Base-by-base conservation (phyloP, 495 filamentous ascomycete genomes). In the Thozetella sp. region DNA sequence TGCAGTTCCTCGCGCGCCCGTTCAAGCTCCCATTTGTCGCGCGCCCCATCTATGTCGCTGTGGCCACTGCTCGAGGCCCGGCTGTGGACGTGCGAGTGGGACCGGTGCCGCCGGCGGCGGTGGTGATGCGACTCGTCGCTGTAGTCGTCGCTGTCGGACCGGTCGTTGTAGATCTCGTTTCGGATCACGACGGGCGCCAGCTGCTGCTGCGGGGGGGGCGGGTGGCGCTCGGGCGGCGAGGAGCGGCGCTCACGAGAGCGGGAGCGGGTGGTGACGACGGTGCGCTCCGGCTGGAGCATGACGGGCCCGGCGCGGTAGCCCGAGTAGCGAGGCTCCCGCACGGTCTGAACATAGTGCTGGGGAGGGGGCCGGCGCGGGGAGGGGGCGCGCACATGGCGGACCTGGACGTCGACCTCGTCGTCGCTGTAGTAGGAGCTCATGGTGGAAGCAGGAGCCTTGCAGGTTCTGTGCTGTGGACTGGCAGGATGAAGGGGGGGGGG, bases 121-220 rank as follows among this genome's bases (percentile, higher is more conserved):
- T 50, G 25, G 17, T 55, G 25, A 19, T 57, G 61, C 9, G 62
- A 67, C 22, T 64, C 62, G 25, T 77, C 74, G 4, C 66, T 70
- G 37, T 66, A 64, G 15, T 73, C 75, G 25, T 76, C 71, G 19
- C 70, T 73, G 59, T 73, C 69, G 43, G 63, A 61, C 19, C 63
- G 63, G 22, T 68, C 57, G 50, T 74, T 73, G 61, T 78, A 72
- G 46, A 80, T 77, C 55, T 70, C 67, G 59, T 81, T 84, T 54
- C 81, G 79, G 63, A 83, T 82, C 40, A 84, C 72, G n/a, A 84
- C 71, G 3, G 79, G 76, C 24, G 69, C 60, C n/a, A 68, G 57
- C 23, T 71, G 66, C 43, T 48, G 43, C 17, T 19, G 64, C 53
- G 15, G 63, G 57, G 12, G 64, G 53, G 22, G 61, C 61, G n/a